Conservation (phyloP, 352 stramenopile species). For the Pythium grandisporangium region DNA sequence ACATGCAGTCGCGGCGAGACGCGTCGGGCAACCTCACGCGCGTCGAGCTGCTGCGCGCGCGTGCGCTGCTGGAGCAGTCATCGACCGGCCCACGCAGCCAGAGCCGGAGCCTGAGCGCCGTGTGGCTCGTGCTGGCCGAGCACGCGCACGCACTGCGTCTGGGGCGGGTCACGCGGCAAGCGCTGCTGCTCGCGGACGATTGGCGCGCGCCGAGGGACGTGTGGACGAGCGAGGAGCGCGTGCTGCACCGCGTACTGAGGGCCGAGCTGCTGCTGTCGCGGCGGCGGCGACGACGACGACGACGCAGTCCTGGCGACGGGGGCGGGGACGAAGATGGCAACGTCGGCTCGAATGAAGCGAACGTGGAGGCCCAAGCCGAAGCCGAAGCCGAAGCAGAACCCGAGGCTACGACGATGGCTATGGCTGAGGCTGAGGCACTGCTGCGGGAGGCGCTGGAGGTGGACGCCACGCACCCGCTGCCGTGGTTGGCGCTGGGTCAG, state of each 20-base stretch:
- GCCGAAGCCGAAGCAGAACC: no score
- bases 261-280: conserved; percentile 35
- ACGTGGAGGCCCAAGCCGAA: no score
- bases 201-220: conserved; percentile 23
- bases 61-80: conserved; percentile 8
- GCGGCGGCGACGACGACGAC: no score
- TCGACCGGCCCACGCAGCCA: background rate
- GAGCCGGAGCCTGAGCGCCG: conserved; percentile 17
- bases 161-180: conserved; percentile 15
- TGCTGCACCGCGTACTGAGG: conserved; percentile 36
- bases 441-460: conserved; percentile 50
- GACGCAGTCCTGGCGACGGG: no score
- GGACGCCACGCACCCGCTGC: conserved; percentile 36
- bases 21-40: conserved; percentile 47
- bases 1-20: conserved; percentile 28
- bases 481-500: conserved; percentile 52
- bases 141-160: conserved; percentile 36
- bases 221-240: conserved; percentile 30
- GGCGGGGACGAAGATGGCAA: no score
- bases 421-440: conserved; percentile 26
- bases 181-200: conserved; percentile 30
- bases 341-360: conserved; percentile 9
- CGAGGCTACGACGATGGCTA: no score
- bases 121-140: conserved; percentile 54
- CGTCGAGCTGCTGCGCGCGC: conserved; percentile 58